phyloP scores from a whole-genome alignment of 1,284 basidiomycete genomes.

The Rhodotorula mucilaginosa region DNA sequence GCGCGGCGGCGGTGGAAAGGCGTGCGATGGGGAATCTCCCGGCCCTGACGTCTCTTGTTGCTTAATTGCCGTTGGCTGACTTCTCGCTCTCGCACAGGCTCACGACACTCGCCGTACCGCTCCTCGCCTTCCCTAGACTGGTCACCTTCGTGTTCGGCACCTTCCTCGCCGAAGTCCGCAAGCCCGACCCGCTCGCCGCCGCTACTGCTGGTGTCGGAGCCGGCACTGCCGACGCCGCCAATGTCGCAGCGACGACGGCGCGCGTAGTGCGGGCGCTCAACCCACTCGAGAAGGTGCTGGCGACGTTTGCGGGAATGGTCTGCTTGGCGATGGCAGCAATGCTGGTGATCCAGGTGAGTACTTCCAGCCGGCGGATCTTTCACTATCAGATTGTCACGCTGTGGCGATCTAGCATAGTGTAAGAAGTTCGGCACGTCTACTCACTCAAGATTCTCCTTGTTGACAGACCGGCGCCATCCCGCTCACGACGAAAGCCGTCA shows the following conservation, averaged over 20 bases:
- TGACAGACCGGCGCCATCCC: constrained; percentile 30
- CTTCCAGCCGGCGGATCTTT: too few relatives aligned
- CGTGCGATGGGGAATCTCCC: too few relatives aligned
- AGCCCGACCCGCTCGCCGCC: constrained; percentile 16
- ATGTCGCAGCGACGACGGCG: neutral
- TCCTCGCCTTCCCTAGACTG: constrained; percentile 32
- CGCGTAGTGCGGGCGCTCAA: constrained; percentile 24
- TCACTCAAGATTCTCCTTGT: neutral
- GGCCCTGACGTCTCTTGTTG: too few relatives aligned
- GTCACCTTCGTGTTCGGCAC: constrained; percentile 31
- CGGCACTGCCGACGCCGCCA: neutral
- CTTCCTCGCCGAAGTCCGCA: constrained; percentile 23
- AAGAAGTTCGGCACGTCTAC: neutral
- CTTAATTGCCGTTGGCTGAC: neutral
- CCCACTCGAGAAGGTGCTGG: constrained; percentile 24
- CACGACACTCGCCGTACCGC: constrained; percentile 16
- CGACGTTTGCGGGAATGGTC: constrained; percentile 19
- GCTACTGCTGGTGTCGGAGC: neutral
- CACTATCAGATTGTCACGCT: neutral
- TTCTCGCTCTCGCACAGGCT: constrained; percentile 9
- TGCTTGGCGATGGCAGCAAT: constrained; percentile 18
- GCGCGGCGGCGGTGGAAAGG: too few relatives aligned
- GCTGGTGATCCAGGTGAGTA: constrained; percentile 31
- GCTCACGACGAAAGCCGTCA: constrained; percentile 14
- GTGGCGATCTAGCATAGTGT: neutral